These are phyloP conservation scores for Colletotrichum caudatum DNA, from an alignment of 2,329 filamentous ascomycete genomes.

Conservation along the genomic window DNA sequence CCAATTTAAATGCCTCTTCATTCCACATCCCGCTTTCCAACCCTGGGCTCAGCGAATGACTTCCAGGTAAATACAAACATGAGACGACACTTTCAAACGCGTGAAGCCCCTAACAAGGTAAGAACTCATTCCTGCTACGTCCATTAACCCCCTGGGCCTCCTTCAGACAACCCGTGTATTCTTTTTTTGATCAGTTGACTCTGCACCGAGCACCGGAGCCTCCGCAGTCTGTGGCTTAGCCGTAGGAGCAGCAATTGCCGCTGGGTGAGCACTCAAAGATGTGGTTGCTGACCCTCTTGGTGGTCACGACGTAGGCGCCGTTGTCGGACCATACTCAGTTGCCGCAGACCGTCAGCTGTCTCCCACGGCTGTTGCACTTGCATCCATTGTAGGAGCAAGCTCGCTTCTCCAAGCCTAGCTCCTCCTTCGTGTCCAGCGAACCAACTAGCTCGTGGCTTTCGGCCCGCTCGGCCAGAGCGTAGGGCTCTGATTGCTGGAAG, in stretches of 20 bases:
- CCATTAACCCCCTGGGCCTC: background rate
- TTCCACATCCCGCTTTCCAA: conserved; percentile 11
- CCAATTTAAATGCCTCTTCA: conserved; percentile 24
- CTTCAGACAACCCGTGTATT: conserved; percentile 2
- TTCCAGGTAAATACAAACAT: conserved; percentile 13
- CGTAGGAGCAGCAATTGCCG: conserved; percentile 45
- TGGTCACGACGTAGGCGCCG: conserved; percentile 41
- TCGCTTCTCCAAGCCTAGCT: conserved; percentile 34
- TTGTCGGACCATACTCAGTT: conserved; percentile 44
- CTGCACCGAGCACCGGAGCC: conserved; percentile 29
- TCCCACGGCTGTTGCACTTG: conserved; percentile 44
- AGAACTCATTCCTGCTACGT: background rate
- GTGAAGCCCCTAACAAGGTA: background rate
- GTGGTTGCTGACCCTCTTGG: conserved; percentile 43
- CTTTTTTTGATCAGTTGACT: background rate
- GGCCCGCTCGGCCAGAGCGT: conserved; percentile 21
- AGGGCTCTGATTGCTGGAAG: conserved; percentile 15
- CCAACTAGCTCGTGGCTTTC: conserved; percentile 12
- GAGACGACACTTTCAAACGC: conserved; percentile 28
- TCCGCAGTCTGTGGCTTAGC: conserved; percentile 43
- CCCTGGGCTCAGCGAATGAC: conserved; percentile 5
- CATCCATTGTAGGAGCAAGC: conserved; percentile 45
- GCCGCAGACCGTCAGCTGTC: conserved; percentile 45
- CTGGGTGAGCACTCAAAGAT: conserved; percentile 45
- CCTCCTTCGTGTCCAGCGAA: conserved; percentile 8